Percentiles rank a stretch among this genome's conserved stretches.
phyloP scores from a whole-genome alignment of 371 early-diverging fungal genomes.

The Dentiscutata heterogama region DNA sequence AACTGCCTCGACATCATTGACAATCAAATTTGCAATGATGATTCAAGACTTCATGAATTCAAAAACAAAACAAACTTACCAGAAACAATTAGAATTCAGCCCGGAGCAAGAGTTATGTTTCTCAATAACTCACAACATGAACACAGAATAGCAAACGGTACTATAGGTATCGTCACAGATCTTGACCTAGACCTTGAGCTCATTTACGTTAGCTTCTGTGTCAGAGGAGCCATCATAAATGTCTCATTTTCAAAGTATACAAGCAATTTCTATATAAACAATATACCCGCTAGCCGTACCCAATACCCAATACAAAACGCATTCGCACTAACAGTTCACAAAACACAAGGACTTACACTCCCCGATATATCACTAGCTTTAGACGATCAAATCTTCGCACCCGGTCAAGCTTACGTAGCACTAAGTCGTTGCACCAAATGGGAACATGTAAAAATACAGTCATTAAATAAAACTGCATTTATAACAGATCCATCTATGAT shows the following conservation, averaged over 20 bases:
- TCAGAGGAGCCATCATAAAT: not conserved
- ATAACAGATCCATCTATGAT: not conserved
- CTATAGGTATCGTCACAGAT: not conserved
- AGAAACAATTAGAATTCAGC: too few species aligned
- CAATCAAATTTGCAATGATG: not conserved
- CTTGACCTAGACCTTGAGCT: not conserved
- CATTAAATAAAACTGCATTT: not conserved
- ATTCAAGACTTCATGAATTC: too few species aligned
- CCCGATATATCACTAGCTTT: not conserved
- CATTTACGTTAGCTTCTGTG: not conserved
- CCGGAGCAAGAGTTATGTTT: not conserved
- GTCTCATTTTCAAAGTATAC: not conserved
- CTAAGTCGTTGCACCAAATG: not conserved
- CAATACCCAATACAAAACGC: too few species aligned
- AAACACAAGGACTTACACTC: too few species aligned
- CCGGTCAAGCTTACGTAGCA: too few species aligned
- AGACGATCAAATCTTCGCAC: not conserved
- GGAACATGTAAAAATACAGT: not conserved
- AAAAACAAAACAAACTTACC: not conserved
- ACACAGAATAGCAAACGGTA: too few species aligned
- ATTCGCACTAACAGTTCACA: too few species aligned
- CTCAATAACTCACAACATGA: not conserved
- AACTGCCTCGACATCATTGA: not conserved
- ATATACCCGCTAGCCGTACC: too few species aligned
- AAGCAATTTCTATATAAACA: not conserved